These are phyloP conservation scores for Tolypocladium pustulatum DNA, from an alignment of 2,329 filamentous ascomycete genomes.

Conservation along the genomic window DNA sequence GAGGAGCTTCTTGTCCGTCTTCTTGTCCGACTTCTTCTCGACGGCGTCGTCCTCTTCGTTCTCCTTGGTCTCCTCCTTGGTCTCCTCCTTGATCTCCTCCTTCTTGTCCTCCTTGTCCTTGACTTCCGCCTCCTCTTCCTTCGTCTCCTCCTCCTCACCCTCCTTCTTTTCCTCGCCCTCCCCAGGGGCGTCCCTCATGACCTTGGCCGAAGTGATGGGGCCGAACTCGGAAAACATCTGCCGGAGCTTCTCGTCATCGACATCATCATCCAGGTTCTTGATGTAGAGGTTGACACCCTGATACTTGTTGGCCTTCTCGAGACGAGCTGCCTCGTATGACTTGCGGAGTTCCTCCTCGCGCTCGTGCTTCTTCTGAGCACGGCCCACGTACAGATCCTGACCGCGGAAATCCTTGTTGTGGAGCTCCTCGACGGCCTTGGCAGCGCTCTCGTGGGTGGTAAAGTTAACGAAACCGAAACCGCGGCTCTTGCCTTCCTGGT, in stretches of 20 bases:
- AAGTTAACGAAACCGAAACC: conserved; percentile 97
- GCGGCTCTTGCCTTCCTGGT: conserved; percentile 83
- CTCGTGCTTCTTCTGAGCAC: conserved; percentile 99
- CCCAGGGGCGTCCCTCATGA: conserved; percentile 77
- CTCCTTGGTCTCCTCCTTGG: conserved; percentile 32
- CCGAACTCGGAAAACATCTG: conserved; percentile 86
- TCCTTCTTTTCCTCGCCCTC: conserved; percentile 47
- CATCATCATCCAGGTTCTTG: conserved; percentile 95
- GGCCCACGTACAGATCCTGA: conserved; percentile 94
- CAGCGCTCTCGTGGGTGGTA: conserved; percentile 78
- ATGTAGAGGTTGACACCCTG: conserved; percentile 99
- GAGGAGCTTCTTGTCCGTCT: conserved; percentile 58
- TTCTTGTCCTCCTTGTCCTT: conserved; percentile 15
- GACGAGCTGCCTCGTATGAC: conserved; percentile 93
- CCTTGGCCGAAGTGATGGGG: conserved; percentile 96
- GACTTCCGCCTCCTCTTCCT: conserved; percentile 37
- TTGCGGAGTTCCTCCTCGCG: conserved; percentile 98
- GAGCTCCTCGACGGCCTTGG: conserved; percentile 79
- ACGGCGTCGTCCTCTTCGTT: conserved; percentile 33
- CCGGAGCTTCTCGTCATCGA: conserved; percentile 96
- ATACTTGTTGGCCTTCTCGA: conserved; percentile 99
- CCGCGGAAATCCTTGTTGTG: conserved; percentile 88
- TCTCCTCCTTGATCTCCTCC: conserved; percentile 39
- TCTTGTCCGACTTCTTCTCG: conserved; percentile 51
- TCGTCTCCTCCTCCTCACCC: conserved; percentile 38